Percentiles rank a stretch among this genome's conserved stretches.
phyloP scores from a whole-genome alignment of 352 stramenopile species.

The Globisporangium rhizosaccharum region DNA sequence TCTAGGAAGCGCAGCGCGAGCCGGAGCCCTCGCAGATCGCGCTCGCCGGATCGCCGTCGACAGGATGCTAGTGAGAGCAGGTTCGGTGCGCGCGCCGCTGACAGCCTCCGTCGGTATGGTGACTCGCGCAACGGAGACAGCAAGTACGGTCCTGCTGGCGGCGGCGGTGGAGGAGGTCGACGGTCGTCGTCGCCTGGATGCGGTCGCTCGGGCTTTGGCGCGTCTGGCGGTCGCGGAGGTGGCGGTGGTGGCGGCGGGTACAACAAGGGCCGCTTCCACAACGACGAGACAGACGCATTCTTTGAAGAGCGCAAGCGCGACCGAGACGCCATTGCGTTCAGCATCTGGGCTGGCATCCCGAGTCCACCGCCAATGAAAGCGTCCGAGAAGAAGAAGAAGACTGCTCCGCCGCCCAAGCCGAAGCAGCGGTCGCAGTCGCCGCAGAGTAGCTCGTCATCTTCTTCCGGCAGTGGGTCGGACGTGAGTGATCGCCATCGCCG shows the following conservation, averaged over 20 bases:
- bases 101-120: not conserved
- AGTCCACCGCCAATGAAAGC: conserved; percentile 55
- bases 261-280: conserved; percentile 21
- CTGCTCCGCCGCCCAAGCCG: conserved; percentile 17
- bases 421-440: conserved; percentile 26
- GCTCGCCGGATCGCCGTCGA: conserved; percentile 10
- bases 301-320: conserved; percentile 71
- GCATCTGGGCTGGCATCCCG: conserved; percentile 70
- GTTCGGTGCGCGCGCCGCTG: not conserved
- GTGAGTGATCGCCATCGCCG: conserved; percentile 11
- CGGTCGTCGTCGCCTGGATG: conserved; percentile 6
- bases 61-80: conserved; percentile 1
- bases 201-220: conserved; percentile 14
- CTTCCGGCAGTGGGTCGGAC: conserved; percentile 10
- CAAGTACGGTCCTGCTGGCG: conserved; percentile 12
- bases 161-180: not conserved
- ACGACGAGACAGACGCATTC: conserved; percentile 52
- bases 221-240: conserved; percentile 7
- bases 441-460: conserved; percentile 3
- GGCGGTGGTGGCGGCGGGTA: conserved; percentile 6
- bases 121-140: conserved; percentile 4
- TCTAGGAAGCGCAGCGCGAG: conserved; percentile 16
- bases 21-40: conserved; percentile 10
- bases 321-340: conserved; percentile 53
- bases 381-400: conserved; percentile 47